Evolutionary conservation across 2,329 filamentous ascomycete genomes (phyloP), one percentile per base, ranked within the genome.

Genomic region (Neonectria faginata): DNA sequence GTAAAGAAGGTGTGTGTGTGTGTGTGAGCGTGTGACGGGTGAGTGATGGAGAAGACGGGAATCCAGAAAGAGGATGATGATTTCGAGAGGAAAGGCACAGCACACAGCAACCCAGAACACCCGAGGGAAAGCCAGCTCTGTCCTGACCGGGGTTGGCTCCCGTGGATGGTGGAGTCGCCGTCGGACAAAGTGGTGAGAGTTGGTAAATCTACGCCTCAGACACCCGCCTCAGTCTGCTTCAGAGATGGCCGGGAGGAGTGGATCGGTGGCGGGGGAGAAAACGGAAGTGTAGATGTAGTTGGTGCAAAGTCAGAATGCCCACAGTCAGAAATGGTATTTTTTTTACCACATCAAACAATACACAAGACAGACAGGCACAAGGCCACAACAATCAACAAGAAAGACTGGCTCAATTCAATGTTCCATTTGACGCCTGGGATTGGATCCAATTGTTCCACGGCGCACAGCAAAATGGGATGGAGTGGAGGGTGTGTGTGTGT

Each of bases 211-310:
- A 33, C 31, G 11, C 31, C 31, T 31, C 29, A 31, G 29, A 31
- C 29, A 31, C 10, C 27, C 9, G 27, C 27, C 25, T 48, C 29
- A 27, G 27, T 50, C 47, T 54, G 31, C 48, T 18, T 27, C 42
- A 29, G 36, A 71, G 59, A 48, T 64, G 61, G 52, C 53, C 44
- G 57, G 60, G 52, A 20, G 50, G 44, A 58, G 52, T 61, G 50
- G 70, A 64, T 59, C 50, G 22, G 57, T 56, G 62, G 58, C 62
- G 62, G 67, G 58, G 52, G 25, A 42, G 31, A 25, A 36, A 53
- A 25, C 48, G 39, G 36, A 29, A 60, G 14, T 45, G 57, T 41
- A 27, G 16, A 16, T 33, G 20, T 20, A 31, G 29, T 31, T 33
- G 42, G 44, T 52, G 39, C 50, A 39, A 27, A 39, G 27, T n/a